Conservation (phyloP, 2,329 filamentous ascomycete genomes). For the Nemania bipapillata region DNA sequence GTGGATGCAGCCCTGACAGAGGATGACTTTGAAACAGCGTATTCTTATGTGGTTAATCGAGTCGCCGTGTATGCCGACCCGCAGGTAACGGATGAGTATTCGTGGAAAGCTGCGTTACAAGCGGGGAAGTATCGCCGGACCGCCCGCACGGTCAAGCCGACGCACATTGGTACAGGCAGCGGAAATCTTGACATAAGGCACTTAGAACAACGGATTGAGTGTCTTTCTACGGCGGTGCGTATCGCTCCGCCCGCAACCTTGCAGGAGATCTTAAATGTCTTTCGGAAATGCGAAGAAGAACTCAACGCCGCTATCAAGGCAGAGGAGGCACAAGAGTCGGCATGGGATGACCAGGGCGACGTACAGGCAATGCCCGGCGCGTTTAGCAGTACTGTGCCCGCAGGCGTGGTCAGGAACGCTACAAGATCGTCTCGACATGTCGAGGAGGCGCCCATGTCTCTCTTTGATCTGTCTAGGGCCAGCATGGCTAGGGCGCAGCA, state of each 20-base stretch:
- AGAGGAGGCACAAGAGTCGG: constrained; percentile 74
- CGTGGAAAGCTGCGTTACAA: constrained; percentile 81
- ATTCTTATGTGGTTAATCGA: constrained; percentile 81
- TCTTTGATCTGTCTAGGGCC: constrained; percentile 72
- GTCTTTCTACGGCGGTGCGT: constrained; percentile 78
- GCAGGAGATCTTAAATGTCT: constrained; percentile 78
- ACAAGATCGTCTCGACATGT: constrained; percentile 50
- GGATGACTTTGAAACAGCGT: constrained; percentile 86
- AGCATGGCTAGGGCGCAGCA: constrained; percentile 68
- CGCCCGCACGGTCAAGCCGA: constrained; percentile 63
- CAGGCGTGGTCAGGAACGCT: constrained; percentile 45
- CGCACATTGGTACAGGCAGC: constrained; percentile 69
- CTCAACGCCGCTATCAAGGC: constrained; percentile 72
- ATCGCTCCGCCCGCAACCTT: constrained; percentile 76
- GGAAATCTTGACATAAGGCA: constrained; percentile 73
- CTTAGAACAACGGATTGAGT: constrained; percentile 83
- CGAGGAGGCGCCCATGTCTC: constrained; percentile 69
- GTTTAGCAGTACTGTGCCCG: constrained; percentile 56
- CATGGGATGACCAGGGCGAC: constrained; percentile 75
- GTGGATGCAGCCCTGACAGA: constrained; percentile 79
- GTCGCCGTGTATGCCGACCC: constrained; percentile 58
- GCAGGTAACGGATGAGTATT: constrained; percentile 68
- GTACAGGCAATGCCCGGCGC: constrained; percentile 66
- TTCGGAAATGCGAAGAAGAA: constrained; percentile 81
- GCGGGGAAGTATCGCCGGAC: constrained; percentile 78